These are phyloP conservation scores for Cenococcum geophilum DNA, from an alignment of 495 filamentous ascomycete genomes.

Conservation along the genomic window DNA sequence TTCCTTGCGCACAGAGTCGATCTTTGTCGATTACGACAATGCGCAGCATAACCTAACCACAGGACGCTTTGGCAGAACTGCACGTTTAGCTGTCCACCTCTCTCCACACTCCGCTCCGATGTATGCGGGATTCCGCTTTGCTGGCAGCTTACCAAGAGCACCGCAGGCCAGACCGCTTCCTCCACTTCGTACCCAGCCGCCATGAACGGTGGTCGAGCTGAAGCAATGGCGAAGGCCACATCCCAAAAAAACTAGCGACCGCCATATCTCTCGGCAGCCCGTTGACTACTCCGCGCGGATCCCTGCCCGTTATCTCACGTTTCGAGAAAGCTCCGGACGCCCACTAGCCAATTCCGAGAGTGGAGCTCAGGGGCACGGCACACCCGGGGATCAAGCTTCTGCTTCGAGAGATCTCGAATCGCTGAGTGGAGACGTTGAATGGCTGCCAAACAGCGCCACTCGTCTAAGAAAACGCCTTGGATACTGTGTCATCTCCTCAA, in stretches of 20 bases:
- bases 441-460: background rate
- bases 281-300: background rate
- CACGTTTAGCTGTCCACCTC: background rate
- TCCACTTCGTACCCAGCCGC: background rate
- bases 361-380: conserved; percentile 5
- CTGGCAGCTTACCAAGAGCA: background rate
- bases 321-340: background rate
- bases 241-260: background rate
- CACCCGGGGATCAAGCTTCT: conserved; percentile 3
- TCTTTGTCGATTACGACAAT: background rate
- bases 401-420: background rate
- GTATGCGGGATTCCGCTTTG: background rate
- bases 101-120: background rate
- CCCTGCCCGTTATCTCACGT: background rate
- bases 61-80: background rate
- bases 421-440: background rate
- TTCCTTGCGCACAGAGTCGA: background rate
- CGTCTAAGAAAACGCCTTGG: background rate
- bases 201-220: background rate
- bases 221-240: background rate
- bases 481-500: no score
- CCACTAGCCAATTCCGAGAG: background rate
- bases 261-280: background rate
- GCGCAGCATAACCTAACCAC: background rate
- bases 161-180: background rate